Evolutionary conservation across 2,329 filamentous ascomycete species (phyloP).

Genomic region (Alternaria infectoria): DNA sequence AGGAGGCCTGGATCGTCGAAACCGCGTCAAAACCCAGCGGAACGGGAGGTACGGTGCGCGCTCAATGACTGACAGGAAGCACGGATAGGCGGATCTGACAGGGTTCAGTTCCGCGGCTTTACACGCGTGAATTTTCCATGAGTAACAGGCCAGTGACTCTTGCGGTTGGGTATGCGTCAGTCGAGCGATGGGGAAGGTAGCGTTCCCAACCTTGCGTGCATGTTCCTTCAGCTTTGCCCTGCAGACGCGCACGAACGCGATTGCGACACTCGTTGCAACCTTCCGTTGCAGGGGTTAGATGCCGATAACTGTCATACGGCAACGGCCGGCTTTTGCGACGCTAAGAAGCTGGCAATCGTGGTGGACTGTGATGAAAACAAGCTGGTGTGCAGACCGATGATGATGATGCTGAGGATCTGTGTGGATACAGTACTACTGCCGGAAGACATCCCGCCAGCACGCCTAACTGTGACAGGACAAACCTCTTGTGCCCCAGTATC

Average conservation of each 20-base stretch:
- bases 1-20: constrained; percentile 1
- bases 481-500: not conserved
- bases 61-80: constrained; percentile 8
- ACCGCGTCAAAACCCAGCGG: constrained; percentile 5
- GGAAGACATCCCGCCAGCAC: constrained; percentile 2
- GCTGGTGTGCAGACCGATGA: not conserved
- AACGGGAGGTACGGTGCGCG: constrained; percentile 17
- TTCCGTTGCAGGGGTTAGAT: constrained; percentile 5
- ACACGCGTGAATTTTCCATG: constrained; percentile 4
- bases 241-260: not conserved
- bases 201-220: not conserved
- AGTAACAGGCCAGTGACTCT: constrained; percentile 1
- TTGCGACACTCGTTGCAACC: constrained; percentile 6
- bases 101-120: constrained; percentile 3
- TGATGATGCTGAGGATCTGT: not conserved
- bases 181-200: not conserved
- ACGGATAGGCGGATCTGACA: constrained; percentile 11
- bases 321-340: not conserved
- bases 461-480: not conserved
- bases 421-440: constrained; percentile 5
- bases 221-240: not conserved
- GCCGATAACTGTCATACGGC: constrained; percentile 9
- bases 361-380: not conserved
- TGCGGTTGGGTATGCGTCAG: not conserved
- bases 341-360: constrained; percentile 3